Conservation (phyloP, 345 rosid species). For the Lepidium didymum region DNA sequence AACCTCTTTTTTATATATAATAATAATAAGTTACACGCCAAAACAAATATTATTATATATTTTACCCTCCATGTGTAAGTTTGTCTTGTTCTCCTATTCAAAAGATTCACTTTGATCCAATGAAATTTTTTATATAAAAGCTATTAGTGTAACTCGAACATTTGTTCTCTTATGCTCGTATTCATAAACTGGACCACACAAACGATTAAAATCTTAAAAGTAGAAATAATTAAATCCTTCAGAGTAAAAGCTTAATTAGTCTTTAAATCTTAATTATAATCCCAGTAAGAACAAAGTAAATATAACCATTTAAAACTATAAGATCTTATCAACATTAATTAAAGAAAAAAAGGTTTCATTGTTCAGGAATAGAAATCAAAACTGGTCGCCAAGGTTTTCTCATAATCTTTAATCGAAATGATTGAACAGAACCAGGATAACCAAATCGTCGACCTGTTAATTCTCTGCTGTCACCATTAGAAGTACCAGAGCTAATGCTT, state of each 20-base stretch:
- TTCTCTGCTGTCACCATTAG: slow-evolving; percentile 19
- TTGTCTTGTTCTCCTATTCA: slow-evolving; percentile 16
- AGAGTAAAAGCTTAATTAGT: neutral
- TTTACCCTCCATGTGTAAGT: slow-evolving; percentile 19
- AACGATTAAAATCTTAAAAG: no score
- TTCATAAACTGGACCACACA: neutral
- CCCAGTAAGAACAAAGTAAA: neutral
- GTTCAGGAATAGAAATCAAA: slow-evolving; percentile 27
- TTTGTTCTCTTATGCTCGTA: slow-evolving; percentile 12
- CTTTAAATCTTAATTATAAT: neutral
- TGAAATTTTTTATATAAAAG: neutral
- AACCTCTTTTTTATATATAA: neutral
- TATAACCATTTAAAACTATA: neutral
- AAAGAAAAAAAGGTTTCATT: neutral
- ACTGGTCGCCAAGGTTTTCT: slow-evolving; percentile 32
- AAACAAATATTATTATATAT: neutral
- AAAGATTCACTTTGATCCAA: slow-evolving; percentile 20
- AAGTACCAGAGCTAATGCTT: neutral
- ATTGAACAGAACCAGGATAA: slow-evolving; percentile 18
- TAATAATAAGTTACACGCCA: neutral
- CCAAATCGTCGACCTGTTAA: slow-evolving; percentile 5
- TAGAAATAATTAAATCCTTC: neutral
- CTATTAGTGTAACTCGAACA: slow-evolving; percentile 18
- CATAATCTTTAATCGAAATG: slow-evolving; percentile 25
- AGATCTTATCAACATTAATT: neutral